Evolutionary conservation across 805 yeast genomes (phyloP), one percentile per base, ranked within the genome.

Genomic region (Candida silvicultrix): DNA sequence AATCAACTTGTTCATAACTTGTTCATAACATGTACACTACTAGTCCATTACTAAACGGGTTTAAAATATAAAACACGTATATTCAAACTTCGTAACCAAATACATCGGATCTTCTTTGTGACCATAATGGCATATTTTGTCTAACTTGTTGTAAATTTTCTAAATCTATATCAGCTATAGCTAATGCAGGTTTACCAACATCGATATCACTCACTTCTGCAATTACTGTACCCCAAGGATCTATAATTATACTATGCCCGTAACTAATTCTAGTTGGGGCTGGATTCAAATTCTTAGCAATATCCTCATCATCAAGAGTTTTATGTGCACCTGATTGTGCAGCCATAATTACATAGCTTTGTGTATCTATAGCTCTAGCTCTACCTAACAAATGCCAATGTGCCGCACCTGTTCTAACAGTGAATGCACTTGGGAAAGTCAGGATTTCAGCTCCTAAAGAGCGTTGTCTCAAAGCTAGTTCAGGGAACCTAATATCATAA

Each of bases 381-480:
- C 80, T 71, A 2, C 88, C 97, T 43, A 92, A 69, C 1, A 78
- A 63, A 44, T 80, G 80, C 96, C 97, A 92, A 59, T 92, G 99
- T 1, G 92, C 88, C 43, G 80, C 80, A 1, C 99, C 99, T 0
- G 98, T 92, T 51, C 82, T 81, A 60, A 85, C 77, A 0, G 97
- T 94, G 72, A 95, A 94, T 0, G 98, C 98, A 22, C 95, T 83
- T 0, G 99, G 98, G 56, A 71, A 92, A 2, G 92, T 77, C 36
- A 92, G 55, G 20, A 92, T 68, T 47, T 87, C 75, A 1, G 96
- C 95, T 3, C 96, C 96, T 44, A 67, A 55, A 10, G 77, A 59
- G 43, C 96, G 68, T 32, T 86, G 65, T 37, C 81, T 65, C 32
- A 84, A 56, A 1, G 94, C 81, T 41, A 86, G 66, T 60, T 89